Conservation (phyloP, 495 filamentous ascomycete species). For the Penicillium odoratum region DNA sequence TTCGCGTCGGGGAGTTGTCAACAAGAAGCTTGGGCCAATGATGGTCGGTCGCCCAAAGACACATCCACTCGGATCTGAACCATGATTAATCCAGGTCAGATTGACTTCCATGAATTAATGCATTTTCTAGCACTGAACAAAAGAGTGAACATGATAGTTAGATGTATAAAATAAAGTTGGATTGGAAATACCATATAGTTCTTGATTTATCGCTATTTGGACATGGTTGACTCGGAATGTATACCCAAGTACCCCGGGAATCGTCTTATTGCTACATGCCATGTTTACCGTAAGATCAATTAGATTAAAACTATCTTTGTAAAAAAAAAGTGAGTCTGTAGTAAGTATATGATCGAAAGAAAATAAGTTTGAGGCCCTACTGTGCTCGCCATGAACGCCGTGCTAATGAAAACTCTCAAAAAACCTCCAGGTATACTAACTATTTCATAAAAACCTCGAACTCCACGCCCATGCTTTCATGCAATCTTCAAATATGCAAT, state of each 20-base stretch:
- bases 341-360: not conserved
- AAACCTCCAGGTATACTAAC: no score
- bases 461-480: not conserved
- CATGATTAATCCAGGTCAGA: not conserved
- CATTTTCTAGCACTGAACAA: no score
- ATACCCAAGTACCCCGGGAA: not conserved
- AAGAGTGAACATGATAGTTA: no score
- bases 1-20: constrained; percentile 36
- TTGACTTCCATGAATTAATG: no score
- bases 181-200: not conserved
- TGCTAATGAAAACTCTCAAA: not conserved
- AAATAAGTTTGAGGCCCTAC: not conserved
- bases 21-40: constrained; percentile 50
- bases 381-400: not conserved
- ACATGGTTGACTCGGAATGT: no score
- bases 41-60: constrained; percentile 5
- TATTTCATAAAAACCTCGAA: not conserved
- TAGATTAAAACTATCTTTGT: not conserved
- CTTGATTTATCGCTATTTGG: not conserved
- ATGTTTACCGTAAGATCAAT: not conserved
- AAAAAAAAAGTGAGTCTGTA: not conserved
- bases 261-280: not conserved
- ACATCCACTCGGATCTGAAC: constrained; percentile 4
- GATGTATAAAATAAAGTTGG: not conserved
- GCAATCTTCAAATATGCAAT: not conserved